Base-by-base conservation (phyloP, 129 eudicot genomes). In the Lactuca sativa region DNA sequence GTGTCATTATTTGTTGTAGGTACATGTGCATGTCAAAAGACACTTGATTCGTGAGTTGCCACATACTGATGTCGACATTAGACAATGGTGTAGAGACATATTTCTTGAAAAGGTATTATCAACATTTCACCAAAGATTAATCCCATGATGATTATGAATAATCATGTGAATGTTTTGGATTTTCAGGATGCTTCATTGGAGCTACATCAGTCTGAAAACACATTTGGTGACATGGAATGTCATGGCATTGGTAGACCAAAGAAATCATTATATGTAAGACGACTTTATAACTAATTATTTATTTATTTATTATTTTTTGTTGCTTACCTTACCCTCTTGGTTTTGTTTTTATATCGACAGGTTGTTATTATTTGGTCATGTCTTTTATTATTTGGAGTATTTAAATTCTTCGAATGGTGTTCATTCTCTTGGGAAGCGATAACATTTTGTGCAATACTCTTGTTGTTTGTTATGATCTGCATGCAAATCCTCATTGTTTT, bases 121-220 rank as follows among this genome's bases (percentile, higher is more conserved):
- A 41, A 59, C 44, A 63, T 63, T 41, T 17, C 21, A 62, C 18
- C 40, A 9, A 0, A 40, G 15, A 63, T 6, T 3, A 14, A 44
- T 36, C 2, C 15, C 52, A 47, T 47, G 66, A n/a, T 12, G n/a
- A 44, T 2, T 21, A 34, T 66, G 59, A 61, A 17, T 17, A 54
- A 59, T 36, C 7, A 36, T 47, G 12, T 12, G 14, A 8, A 8
- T 69, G 47, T 40, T 34, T 67, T 59, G 60, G 53, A 32, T 12
- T 71, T 60, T 44, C 80, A 90, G 97, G 97, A 91, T 74, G 88
- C 86, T 74, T 83, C 76, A 47, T 74, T 91, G 86, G 97, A 91
- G 62, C 74, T 74, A 4, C 95, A 91, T 76, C 76, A 69, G 25
- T 54, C 47, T 4, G 72, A 38, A 70, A 86, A 75, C 79, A 65